Conservation (phyloP, 2,329 filamentous ascomycete genomes). For the Cercospora brassicicola region DNA sequence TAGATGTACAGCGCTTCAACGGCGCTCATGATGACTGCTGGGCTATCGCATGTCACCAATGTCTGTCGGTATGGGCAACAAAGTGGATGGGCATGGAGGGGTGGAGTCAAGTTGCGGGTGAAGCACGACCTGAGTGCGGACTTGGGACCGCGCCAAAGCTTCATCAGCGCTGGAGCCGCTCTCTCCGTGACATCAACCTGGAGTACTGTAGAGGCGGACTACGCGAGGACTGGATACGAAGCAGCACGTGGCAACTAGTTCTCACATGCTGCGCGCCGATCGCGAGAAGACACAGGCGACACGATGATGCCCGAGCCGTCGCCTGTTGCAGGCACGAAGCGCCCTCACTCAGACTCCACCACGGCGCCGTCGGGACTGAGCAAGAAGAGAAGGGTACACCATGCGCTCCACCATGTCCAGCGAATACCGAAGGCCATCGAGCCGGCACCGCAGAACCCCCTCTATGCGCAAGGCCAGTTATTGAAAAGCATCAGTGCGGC, state of each 20-base stretch:
- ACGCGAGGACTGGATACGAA: neutral
- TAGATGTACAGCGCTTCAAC: constrained; percentile 97
- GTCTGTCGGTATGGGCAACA: neutral
- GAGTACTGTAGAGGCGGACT: neutral
- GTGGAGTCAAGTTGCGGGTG: neutral
- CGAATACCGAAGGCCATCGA: constrained; percentile 34
- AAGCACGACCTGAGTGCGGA: neutral
- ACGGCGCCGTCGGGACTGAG: constrained; percentile 6
- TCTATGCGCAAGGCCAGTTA: constrained; percentile 56
- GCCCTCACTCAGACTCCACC: constrained; percentile 18
- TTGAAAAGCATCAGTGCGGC: constrained; percentile 56
- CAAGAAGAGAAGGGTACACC: constrained; percentile 30
- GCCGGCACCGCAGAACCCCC: constrained; percentile 50
- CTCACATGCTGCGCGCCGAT: neutral
- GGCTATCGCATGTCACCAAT: constrained; percentile 19
- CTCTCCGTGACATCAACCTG: constrained; percentile 4
- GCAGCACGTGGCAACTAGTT: neutral
- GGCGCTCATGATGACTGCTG: constrained; percentile 55
- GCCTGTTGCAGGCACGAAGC: constrained; percentile 22
- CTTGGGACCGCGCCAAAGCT: neutral
- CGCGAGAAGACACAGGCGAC: neutral
- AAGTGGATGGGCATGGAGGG: neutral
- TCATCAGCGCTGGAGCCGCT: neutral
- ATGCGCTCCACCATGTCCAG: constrained; percentile 33
- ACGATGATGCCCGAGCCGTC: constrained; percentile 20